Percentiles rank a stretch among this genome's conserved stretches.
These are phyloP conservation scores for Saccharomycopsis malanga DNA, from an alignment of 805 yeast species.

Conservation along the genomic window DNA sequence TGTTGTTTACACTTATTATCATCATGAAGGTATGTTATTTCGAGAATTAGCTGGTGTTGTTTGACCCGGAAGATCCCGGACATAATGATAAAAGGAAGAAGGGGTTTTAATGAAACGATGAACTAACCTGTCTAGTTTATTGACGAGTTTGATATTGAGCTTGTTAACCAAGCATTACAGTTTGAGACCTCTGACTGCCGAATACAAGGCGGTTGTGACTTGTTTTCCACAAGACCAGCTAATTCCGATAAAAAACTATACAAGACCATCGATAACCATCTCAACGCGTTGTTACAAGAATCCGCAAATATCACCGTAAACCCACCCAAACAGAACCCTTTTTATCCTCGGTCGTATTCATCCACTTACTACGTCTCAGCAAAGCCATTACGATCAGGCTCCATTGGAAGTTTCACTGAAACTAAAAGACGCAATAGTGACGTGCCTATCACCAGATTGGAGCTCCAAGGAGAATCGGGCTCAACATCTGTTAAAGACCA, in stretches of 20 bases:
- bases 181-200: slow-evolving; percentile 71
- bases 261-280: slow-evolving; percentile 76
- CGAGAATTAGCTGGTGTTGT: too few species aligned
- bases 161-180: slow-evolving; percentile 77
- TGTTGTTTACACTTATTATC: too few species aligned
- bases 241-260: slow-evolving; percentile 84
- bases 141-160: slow-evolving; percentile 88
- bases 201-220: slow-evolving; percentile 84
- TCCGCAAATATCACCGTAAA: slow-evolving; percentile 5
- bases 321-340: slow-evolving; percentile 19
- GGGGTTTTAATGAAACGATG: too few species aligned
- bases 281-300: slow-evolving; percentile 12
- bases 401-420: not conserved
- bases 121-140: slow-evolving; percentile 52
- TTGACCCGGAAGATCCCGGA: too few species aligned
- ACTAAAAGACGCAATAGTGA: not conserved
- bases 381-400: not conserved
- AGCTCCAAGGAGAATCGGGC: not conserved
- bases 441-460: not conserved
- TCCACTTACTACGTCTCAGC: not conserved
- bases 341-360: slow-evolving; percentile 19
- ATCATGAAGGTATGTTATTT: too few species aligned
- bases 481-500: not conserved
- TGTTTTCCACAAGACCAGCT: slow-evolving; percentile 90
- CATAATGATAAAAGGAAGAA: too few species aligned